phyloP scores from a whole-genome alignment of 768 basidiomycete species.

The Ephemerocybe angulata region DNA sequence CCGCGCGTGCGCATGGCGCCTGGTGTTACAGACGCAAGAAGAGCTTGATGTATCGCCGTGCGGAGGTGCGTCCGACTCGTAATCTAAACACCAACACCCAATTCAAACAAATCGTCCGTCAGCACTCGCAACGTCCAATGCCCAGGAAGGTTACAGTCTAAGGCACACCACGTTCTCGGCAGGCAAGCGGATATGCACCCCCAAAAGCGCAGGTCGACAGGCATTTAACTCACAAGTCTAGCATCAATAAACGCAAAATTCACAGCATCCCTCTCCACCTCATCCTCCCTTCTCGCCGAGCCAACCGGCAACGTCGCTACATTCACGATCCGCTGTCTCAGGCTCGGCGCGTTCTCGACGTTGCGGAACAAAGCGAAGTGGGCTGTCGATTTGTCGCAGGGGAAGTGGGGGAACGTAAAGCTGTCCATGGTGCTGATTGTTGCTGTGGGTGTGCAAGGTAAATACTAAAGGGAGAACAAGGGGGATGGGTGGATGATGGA shows the following conservation, averaged over 20 bases:
- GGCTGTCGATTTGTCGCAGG: slow-evolving; percentile 36
- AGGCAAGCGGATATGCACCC: slow-evolving; percentile 5
- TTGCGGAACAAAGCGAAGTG: slow-evolving; percentile 64
- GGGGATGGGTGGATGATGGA: slow-evolving; percentile 8
- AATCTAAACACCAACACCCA: slow-evolving; percentile 56
- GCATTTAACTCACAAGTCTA: slow-evolving; percentile 65
- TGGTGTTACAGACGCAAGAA: slow-evolving; percentile 44
- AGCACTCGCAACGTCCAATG: neutral
- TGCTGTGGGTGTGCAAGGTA: neutral
- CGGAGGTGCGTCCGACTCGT: slow-evolving; percentile 77
- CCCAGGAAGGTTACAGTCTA: neutral
- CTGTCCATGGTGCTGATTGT: slow-evolving; percentile 47
- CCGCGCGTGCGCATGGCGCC: slow-evolving; percentile 31
- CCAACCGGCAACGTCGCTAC: slow-evolving; percentile 60
- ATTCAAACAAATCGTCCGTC: slow-evolving; percentile 2
- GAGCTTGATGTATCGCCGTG: slow-evolving; percentile 79
- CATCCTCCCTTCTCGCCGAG: slow-evolving; percentile 66
- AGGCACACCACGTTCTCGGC: neutral
- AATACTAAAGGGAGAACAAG: neutral
- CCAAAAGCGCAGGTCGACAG: slow-evolving; percentile 3
- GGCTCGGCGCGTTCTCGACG: slow-evolving; percentile 57
- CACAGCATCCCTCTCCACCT: slow-evolving; percentile 67
- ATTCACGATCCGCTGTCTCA: slow-evolving; percentile 65
- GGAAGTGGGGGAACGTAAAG: slow-evolving; percentile 53
- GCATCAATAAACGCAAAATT: slow-evolving; percentile 93